These are phyloP conservation scores for Botrytis elliptica DNA, from an alignment of 2,329 filamentous ascomycete genomes.

Conservation along the genomic window DNA sequence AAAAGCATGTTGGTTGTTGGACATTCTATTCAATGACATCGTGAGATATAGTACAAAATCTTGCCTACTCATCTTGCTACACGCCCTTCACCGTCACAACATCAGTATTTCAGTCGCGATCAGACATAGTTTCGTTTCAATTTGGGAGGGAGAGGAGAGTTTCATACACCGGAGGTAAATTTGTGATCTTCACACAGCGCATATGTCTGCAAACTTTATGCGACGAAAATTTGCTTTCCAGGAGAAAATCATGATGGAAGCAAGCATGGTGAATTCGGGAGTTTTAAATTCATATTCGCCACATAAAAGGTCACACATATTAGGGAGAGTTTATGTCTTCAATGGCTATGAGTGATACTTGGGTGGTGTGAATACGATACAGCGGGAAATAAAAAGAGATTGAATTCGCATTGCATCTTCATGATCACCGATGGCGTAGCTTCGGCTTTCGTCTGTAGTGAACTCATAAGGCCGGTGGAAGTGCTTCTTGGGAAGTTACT, in stretches of 20 bases:
- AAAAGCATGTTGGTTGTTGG: background rate
- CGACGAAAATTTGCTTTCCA: background rate
- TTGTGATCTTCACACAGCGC: background rate
- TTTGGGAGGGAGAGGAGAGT: too few species aligned
- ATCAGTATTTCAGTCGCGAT: background rate
- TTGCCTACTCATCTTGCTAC: background rate
- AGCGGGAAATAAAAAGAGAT: background rate
- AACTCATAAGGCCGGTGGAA: background rate
- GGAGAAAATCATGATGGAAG: background rate
- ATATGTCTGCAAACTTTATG: background rate
- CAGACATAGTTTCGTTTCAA: background rate
- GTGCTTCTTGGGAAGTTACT: background rate
- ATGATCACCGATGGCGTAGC: background rate
- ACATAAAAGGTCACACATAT: background rate
- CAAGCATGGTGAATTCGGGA: background rate
- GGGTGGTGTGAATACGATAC: background rate
- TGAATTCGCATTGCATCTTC: background rate
- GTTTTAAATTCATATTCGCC: background rate
- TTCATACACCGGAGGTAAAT: background rate
- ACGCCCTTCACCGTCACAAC: background rate
- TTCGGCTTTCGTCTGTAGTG: conserved; percentile 5
- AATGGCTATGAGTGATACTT: background rate
- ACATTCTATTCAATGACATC: background rate
- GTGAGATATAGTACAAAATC: background rate
- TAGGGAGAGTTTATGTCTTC: background rate